Base-by-base conservation (phyloP, 2,329 filamentous ascomycete genomes). In the Trichoderma brevicompactum region DNA sequence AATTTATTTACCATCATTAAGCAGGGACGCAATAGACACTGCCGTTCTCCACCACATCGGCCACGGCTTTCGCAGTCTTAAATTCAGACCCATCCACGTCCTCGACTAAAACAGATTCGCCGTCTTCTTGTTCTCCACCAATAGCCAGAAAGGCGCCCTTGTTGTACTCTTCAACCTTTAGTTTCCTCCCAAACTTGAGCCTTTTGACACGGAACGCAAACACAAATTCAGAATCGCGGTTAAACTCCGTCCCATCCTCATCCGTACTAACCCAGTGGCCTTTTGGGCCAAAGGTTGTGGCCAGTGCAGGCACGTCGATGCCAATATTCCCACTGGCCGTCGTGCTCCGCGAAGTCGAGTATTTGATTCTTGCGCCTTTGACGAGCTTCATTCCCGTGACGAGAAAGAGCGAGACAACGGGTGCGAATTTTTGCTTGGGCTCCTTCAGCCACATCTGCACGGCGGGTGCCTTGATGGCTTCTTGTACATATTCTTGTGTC, bases 131-230 rank as follows among this genome's bases (percentile, higher is more conserved):
- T 5, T 36, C 48, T 19, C 23, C 48, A 9, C 28, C 55, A 44
- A 52, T 23, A 1, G 36, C 23, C 23, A 61, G 5, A 12, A 61
- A 61, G 12, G 58, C 58, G 3, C 58, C 58, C 44, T 52, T 61
- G 17, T 43, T 34, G n/a, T 61, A 61, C 3, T 61, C 48, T 32
- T 61, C 46, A 23, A 36, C 10, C 2, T 43, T 43, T 0, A 61
- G 6, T 5, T 15, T 61, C 15, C 58, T 23, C 23, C 36, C 38
- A 6, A 61, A 34, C 38, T 19, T 61, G 10, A 61, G 36, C 36
- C 58, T 52, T 2, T 52, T 61, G 48, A 61, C 58, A 10, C 58
- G 48, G 28, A 61, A 61, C 5, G 58, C 58, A 43, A 61, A 61
- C 10, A 61, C 36, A n/a, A 52, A 61, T 5, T 61, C 58, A 4